Evolutionary conservation across 257 asterid genomes (phyloP).

Genomic region (Nicotiana tabacum): DNA sequence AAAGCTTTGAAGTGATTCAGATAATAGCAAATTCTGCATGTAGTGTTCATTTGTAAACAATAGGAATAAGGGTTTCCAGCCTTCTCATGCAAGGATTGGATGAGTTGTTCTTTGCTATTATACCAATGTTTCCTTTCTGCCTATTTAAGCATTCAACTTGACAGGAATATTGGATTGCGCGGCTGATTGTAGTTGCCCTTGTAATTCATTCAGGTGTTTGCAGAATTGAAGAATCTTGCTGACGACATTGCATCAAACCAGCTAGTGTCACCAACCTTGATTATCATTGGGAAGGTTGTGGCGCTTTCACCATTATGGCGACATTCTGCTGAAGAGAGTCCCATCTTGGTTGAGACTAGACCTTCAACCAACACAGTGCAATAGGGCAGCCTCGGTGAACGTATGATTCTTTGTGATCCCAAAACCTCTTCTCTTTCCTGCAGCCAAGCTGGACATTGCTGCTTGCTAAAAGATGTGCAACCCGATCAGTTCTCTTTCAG

Average conservation of each 20-base stretch:
- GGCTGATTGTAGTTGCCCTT: not conserved
- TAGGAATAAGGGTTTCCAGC: not conserved
- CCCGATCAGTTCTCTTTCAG: not conserved
- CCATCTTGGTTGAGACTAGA: slow-evolving; percentile 38
- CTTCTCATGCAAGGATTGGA: not conserved
- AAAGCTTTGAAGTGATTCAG: not conserved
- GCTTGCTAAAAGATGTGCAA: not conserved
- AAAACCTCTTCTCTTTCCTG: not conserved
- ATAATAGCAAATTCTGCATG: not conserved
- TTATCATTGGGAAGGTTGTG: slow-evolving; percentile 78
- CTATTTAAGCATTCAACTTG: not conserved
- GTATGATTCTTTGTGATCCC: not conserved
- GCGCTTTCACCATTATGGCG: slow-evolving; percentile 82
- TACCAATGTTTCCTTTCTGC: not conserved
- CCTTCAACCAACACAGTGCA: slow-evolving; percentile 12
- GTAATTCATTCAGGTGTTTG: slow-evolving; percentile 48
- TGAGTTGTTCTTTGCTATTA: not conserved
- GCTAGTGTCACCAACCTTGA: slow-evolving; percentile 71
- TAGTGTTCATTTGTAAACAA: not conserved
- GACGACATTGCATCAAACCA: slow-evolving; percentile 47
- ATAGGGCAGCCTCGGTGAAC: not conserved
- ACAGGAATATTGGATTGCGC: not conserved
- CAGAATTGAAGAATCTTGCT: slow-evolving; percentile 65
- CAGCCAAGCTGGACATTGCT: not conserved
- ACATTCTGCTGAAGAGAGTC: slow-evolving; percentile 25